Conservation (phyloP, 129 eudicot species). For the carrot (Daucus carota) region DH1_v3.0 NC_030386.2:26138001-26138500, state of each 20-base stretch:
- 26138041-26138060: slow-evolving; percentile 19
- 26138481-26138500: background rate
- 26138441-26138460: slow-evolving; percentile 97
- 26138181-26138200: slow-evolving; percentile 16
- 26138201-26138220: slow-evolving; percentile 92
- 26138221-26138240: slow-evolving; percentile 95
- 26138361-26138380: slow-evolving; percentile 98
- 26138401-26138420: slow-evolving; percentile 67
- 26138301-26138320: background rate
- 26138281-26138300: background rate
- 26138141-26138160: background rate
- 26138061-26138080: slow-evolving; percentile 12
- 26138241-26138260: slow-evolving; percentile 98
- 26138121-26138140: background rate
- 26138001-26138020: slow-evolving; percentile 61
- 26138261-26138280: slow-evolving; percentile 22
- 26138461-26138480: slow-evolving; percentile 68
- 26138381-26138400: slow-evolving; percentile 94
- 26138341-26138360: slow-evolving; percentile 72
- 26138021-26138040: slow-evolving; percentile 39
- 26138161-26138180: slow-evolving; percentile 4
- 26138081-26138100: background rate
- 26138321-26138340: slow-evolving; percentile 15
- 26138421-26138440: slow-evolving; percentile 85
- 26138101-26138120: background rate